Conservation (phyloP, 495 filamentous ascomycete genomes). For the Parathielavia appendiculata region DNA sequence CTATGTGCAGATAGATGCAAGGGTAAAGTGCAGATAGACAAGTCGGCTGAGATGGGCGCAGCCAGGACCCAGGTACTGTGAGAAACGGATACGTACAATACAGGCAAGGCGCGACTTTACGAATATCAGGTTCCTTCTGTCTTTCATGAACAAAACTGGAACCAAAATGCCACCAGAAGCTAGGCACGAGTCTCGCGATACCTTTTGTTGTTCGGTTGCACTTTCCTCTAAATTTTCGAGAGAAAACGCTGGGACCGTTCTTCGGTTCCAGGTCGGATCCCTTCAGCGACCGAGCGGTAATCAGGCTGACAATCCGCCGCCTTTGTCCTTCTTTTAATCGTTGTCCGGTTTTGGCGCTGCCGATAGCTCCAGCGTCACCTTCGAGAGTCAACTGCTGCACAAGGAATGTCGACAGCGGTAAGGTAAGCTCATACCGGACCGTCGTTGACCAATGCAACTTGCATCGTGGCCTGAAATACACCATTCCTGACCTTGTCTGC, state of each 20-base stretch:
- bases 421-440: conserved; percentile 67
- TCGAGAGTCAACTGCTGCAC: conserved; percentile 7
- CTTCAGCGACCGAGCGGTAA: background rate
- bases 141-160: too few species aligned
- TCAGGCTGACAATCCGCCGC: background rate
- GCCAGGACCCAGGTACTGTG: too few species aligned
- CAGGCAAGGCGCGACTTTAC: too few species aligned
- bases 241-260: background rate
- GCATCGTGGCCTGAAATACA: conserved; percentile 98
- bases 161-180: too few species aligned
- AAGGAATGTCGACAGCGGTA: background rate
- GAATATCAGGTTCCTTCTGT: too few species aligned
- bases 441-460: conserved; percentile 89
- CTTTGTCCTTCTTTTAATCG: conserved; percentile 10
- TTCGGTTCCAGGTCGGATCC: background rate
- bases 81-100: too few species aligned
- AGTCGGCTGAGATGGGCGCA: too few species aligned
- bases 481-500: conserved; percentile 84
- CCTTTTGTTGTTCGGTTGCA: too few species aligned
- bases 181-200: too few species aligned
- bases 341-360: conserved; percentile 21
- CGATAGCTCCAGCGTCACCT: conserved; percentile 38
- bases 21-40: too few species aligned
- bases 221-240: too few species aligned
- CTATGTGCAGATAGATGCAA: too few species aligned